Base-by-base conservation (phyloP, 2,329 filamentous ascomycete species). In the Tricladium varicosporioides region DNA sequence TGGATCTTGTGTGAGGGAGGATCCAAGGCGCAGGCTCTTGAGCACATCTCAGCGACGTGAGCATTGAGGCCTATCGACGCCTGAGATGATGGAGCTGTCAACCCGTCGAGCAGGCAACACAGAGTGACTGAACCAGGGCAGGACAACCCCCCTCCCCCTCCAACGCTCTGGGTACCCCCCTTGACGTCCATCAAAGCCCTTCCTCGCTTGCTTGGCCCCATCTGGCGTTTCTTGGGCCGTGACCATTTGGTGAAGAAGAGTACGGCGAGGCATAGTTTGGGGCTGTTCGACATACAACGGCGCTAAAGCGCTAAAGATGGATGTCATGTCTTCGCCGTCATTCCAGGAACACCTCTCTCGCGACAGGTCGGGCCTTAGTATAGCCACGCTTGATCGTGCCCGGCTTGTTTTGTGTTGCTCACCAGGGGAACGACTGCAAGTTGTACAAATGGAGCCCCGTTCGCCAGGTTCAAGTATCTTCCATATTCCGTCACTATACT, bases 381-480 rank as follows among this genome's bases (percentile, higher is more conserved):
- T 52, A 52, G 50, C 50, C 50, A 51, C 50, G 18, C 18, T 15
- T 43, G 32, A 16, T 44, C 15, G 18, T 45, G 50, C 50, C 50
- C 50, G 50, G 18, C n/a, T 42, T 52, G 33, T 52, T 45, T 52
- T 19, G 19, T 45, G 27, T 31, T 31, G 13, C 40, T 45, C 50
- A 52, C 50, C 22, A 18, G 16, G 27, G 42, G 11, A 40, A 15
- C 16, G 33, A 14, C 36, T 33, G 14, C 19, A 22, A 27, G 36
- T 52, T 52, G 42, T 40, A 52, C 40, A 48, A 52, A 52, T 40
- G 42, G 40, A 42, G 14, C 50, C 16, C 16, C 18, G 9, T 19
- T 51, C 33, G 31, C 18, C 14, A 22, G 18, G 13, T 51, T 43
- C 7, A 51, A 18, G 33, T 18, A 13, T 51, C 32, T 27, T 48